These are phyloP conservation scores for Lepraria neglecta DNA, from an alignment of 495 filamentous ascomycete genomes.

Conservation along the genomic window DNA sequence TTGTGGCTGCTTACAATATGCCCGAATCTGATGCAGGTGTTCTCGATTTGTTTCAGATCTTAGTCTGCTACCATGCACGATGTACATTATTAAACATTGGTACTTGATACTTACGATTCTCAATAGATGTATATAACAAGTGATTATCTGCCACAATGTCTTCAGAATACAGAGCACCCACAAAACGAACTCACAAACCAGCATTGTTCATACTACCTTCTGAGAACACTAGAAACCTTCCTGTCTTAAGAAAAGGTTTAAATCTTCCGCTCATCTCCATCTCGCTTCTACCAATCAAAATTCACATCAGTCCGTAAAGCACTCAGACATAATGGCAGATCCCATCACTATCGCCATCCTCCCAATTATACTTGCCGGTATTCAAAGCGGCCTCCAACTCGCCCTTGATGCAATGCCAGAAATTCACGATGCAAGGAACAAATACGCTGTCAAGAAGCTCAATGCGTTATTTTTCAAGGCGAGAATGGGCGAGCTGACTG, in stretches of 20 bases:
- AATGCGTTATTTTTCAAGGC: neutral
- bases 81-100: neutral
- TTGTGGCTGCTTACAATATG: slow-evolving; percentile 7
- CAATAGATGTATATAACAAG: neutral
- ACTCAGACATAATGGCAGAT: neutral
- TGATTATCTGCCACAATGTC: neutral
- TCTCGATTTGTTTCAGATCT: slow-evolving; percentile 9
- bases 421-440: slow-evolving; percentile 5
- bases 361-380: neutral
- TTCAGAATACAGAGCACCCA: neutral
- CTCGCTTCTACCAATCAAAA: neutral
- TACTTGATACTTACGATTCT: neutral
- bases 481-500: neutral
- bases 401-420: slow-evolving; percentile 6
- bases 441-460: slow-evolving; percentile 1
- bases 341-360: neutral
- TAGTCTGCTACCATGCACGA: neutral
- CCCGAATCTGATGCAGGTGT: neutral
- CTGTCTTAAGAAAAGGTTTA: too few relatives aligned
- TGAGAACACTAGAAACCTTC: neutral
- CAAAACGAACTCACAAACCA: neutral
- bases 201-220: neutral
- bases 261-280: neutral
- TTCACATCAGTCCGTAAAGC: neutral
- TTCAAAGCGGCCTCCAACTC: neutral